A percentile compares a stretch with the other conserved stretches of the same genome.
phyloP scores from a whole-genome alignment of 140 eudicot species.

The Flaveria floridana region DNA sequence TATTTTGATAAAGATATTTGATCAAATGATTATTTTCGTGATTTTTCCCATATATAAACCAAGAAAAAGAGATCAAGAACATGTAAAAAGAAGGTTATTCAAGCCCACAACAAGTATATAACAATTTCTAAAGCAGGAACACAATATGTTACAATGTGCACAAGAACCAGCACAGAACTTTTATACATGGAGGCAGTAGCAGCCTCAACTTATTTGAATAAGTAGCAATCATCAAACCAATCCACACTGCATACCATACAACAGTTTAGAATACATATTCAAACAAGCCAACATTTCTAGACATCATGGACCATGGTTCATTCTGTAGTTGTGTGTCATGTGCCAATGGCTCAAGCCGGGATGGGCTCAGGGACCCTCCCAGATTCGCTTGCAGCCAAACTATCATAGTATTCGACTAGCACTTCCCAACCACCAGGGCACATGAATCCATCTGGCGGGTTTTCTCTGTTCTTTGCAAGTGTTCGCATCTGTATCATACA shows the following conservation, averaged over 20 bases:
- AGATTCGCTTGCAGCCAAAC: constrained; percentile 46
- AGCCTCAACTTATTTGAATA: constrained; percentile 36
- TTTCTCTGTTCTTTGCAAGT: constrained; percentile 11
- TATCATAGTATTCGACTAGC: constrained; percentile 60
- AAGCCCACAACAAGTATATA: constrained; percentile 14
- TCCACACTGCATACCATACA: constrained; percentile 37
- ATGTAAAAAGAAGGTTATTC: neutral
- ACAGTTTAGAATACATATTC: constrained; percentile 17
- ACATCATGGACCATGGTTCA: neutral
- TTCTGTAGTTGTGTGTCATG: neutral
- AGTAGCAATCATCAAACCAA: constrained; percentile 32
- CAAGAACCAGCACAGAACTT: constrained; percentile 24
- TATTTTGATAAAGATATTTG: neutral
- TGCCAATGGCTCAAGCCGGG: constrained; percentile 38
- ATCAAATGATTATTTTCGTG: neutral
- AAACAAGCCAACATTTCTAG: constrained; percentile 2
- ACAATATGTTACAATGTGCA: constrained; percentile 51
- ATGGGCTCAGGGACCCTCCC: constrained; percentile 52
- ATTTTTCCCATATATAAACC: neutral
- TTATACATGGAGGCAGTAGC: constrained; percentile 31
- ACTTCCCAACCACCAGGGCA: constrained; percentile 70
- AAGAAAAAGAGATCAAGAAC: neutral
- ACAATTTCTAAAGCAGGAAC: constrained; percentile 25
- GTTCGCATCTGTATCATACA: constrained; percentile 2
- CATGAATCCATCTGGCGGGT: constrained; percentile 13